Percentiles rank a stretch among this genome's conserved stretches.
Conservation (phyloP, 78 protist genomes). For the Creolimax fragrantissima region DNA sequence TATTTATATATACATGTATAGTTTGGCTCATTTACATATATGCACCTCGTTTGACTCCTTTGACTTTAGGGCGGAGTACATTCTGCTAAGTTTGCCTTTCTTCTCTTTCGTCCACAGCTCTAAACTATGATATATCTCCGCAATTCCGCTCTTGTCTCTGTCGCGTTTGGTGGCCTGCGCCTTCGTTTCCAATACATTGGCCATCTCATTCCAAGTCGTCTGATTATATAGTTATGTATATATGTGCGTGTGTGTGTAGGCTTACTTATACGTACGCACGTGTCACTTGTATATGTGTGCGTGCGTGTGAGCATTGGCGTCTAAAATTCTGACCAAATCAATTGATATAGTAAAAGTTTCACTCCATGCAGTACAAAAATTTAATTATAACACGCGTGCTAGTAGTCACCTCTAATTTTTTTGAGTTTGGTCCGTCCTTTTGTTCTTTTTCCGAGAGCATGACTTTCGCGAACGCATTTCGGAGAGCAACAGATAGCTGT, state of each 20-base stretch:
- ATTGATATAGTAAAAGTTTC: neutral
- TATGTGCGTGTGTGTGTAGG: neutral
- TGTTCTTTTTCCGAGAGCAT: neutral
- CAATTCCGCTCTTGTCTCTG: neutral
- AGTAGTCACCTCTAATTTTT: neutral
- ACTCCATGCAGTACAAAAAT: neutral
- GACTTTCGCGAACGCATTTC: neutral
- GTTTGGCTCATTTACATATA: too few relatives aligned
- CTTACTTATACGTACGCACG: neutral
- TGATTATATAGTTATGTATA: neutral
- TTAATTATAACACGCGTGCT: neutral
- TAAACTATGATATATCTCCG: neutral
- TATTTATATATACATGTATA: too few relatives aligned
- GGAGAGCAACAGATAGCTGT: too few relatives aligned
- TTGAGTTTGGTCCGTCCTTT: neutral
- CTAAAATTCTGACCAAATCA: neutral
- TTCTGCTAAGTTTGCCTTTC: neutral
- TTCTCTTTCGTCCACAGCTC: neutral
- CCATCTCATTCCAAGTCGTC: neutral
- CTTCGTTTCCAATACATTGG: neutral
- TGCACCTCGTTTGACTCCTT: neutral
- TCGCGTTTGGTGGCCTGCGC: neutral
- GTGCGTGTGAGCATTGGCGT: neutral
- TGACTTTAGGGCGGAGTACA: neutral
- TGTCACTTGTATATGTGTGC: neutral